Percentiles rank a stretch among this genome's conserved stretches.
Evolutionary conservation across 805 yeast genomes (phyloP).

Genomic region (Yamadazyma takamatsuzukensis): DNA sequence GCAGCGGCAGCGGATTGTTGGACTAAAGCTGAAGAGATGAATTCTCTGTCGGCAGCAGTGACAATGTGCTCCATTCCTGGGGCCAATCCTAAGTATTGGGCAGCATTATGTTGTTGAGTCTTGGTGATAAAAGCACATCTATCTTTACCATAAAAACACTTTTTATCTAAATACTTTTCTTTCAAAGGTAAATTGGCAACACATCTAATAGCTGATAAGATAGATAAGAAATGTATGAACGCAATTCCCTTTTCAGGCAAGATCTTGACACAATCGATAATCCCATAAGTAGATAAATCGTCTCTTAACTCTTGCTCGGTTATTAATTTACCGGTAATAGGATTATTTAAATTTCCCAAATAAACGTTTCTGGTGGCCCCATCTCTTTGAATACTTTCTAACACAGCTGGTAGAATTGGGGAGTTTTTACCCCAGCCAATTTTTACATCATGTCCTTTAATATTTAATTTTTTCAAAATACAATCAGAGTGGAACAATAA

Average conservation of each 20-base stretch:
- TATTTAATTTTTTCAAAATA: constrained; percentile 73
- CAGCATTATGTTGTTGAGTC: constrained; percentile 96
- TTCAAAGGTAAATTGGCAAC: constrained; percentile 69
- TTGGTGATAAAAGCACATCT: constrained; percentile 92
- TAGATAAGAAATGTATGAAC: constrained; percentile 85
- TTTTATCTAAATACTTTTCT: constrained; percentile 69
- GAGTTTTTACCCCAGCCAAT: constrained; percentile 92
- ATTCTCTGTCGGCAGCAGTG: constrained; percentile 63
- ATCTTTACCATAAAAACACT: constrained; percentile 90
- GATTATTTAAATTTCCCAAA: constrained; percentile 72
- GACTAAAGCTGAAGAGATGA: constrained; percentile 69
- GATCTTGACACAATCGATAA: constrained; percentile 80
- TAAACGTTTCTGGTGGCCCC: constrained; percentile 94
- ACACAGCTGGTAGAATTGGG: constrained; percentile 69
- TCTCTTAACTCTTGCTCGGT: constrained; percentile 63
- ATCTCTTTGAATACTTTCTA: constrained; percentile 72
- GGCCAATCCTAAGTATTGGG: constrained; percentile 86
- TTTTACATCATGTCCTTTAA: constrained; percentile 76
- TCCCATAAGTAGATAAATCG: constrained; percentile 73
- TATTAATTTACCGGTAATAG: constrained; percentile 40
- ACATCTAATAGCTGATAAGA: constrained; percentile 80
- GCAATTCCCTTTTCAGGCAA: constrained; percentile 80
- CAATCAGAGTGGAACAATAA: constrained; percentile 92
- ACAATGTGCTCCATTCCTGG: constrained; percentile 83
- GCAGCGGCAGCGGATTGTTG: constrained; percentile 97